These are phyloP conservation scores for cucumber (Cucumis sativus) DNA, from an alignment of 306 rosid genomes.

Conservation along the genomic window DNA sequence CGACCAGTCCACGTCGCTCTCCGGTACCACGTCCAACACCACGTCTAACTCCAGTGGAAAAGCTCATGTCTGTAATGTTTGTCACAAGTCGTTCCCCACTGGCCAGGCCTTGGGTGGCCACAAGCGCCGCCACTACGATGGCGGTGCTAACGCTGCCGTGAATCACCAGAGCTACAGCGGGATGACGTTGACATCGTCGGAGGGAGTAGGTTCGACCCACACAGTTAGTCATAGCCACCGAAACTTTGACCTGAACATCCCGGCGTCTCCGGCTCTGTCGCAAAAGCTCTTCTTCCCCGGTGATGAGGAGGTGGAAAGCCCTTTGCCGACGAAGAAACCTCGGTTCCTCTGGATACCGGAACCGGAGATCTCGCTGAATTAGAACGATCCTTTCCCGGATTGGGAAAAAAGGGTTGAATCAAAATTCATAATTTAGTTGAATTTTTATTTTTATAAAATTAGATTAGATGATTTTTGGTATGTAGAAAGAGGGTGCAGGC, in stretches of 20 bases:
- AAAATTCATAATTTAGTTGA: background rate
- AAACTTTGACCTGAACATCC: conserved; percentile 66
- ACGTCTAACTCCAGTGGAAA: conserved; percentile 7
- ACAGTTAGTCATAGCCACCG: conserved; percentile 34
- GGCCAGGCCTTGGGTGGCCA: conserved; percentile 97
- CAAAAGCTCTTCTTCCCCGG: conserved; percentile 17
- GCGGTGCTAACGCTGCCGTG: conserved; percentile 22
- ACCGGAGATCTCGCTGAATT: background rate
- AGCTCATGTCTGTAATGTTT: conserved; percentile 74
- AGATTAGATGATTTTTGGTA: background rate
- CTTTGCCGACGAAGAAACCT: conserved; percentile 55
- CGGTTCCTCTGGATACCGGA: conserved; percentile 17
- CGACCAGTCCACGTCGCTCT: conserved; percentile 9
- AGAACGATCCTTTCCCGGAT: background rate
- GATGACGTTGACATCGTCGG: conserved; percentile 33
- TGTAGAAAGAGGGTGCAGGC: background rate
- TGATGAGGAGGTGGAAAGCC: conserved; percentile 87
- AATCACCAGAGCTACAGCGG: conserved; percentile 21
- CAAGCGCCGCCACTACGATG: conserved; percentile 94
- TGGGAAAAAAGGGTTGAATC: background rate
- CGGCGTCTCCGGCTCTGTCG: conserved; percentile 61
- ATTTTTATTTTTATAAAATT: background rate
- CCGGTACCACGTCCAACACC: conserved; percentile 9
- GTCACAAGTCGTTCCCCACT: conserved; percentile 70
- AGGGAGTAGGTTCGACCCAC: conserved; percentile 38